A percentile compares a stretch with the other conserved stretches of the same genome.
Evolutionary conservation across 352 stramenopile genomes (phyloP).

Genomic region (Blastocystis sp.): DNA sequence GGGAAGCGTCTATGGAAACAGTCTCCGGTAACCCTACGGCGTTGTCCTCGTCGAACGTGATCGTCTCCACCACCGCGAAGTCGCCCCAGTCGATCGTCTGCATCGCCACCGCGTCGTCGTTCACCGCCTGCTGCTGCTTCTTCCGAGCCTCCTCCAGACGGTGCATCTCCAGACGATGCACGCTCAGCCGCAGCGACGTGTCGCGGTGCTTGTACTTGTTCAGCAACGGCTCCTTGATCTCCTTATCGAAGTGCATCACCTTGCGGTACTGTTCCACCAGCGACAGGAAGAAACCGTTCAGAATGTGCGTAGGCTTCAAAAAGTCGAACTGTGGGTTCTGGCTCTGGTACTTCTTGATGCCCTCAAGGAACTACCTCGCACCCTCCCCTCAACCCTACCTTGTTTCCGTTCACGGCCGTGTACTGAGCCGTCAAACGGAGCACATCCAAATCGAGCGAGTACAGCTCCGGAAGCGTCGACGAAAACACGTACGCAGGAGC

Average conservation of each 20-base stretch:
- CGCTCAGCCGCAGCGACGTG: slow-evolving; percentile 19
- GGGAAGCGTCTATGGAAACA: slow-evolving; percentile 60
- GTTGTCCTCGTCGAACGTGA: slow-evolving; percentile 82
- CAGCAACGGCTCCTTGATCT: slow-evolving; percentile 58
- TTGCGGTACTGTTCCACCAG: slow-evolving; percentile 88
- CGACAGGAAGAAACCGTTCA: slow-evolving; percentile 94
- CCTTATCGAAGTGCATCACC: slow-evolving; percentile 67
- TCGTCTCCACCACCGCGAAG: slow-evolving; percentile 96
- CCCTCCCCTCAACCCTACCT: slow-evolving; percentile 12
- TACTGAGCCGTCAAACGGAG: slow-evolving; percentile 96
- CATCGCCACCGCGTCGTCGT: slow-evolving; percentile 61
- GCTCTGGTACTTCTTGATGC: slow-evolving; percentile 83
- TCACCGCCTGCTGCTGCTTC: slow-evolving; percentile 61
- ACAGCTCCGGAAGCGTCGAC: slow-evolving; percentile 76
- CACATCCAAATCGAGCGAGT: slow-evolving; percentile 82
- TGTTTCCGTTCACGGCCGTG: slow-evolving; percentile 76
- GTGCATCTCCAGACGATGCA: slow-evolving; percentile 67
- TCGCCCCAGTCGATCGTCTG: slow-evolving; percentile 91
- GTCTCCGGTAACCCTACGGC: too few species aligned
- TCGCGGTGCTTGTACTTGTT: slow-evolving; percentile 55
- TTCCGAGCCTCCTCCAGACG: slow-evolving; percentile 69
- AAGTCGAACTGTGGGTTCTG: slow-evolving; percentile 91
- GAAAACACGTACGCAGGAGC: slow-evolving; percentile 22
- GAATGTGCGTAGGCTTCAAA: slow-evolving; percentile 84
- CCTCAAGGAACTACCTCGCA: slow-evolving; percentile 78